Evolutionary conservation across 1,284 basidiomycete species (phyloP).

Genomic region (Wolfiporia cocos): DNA sequence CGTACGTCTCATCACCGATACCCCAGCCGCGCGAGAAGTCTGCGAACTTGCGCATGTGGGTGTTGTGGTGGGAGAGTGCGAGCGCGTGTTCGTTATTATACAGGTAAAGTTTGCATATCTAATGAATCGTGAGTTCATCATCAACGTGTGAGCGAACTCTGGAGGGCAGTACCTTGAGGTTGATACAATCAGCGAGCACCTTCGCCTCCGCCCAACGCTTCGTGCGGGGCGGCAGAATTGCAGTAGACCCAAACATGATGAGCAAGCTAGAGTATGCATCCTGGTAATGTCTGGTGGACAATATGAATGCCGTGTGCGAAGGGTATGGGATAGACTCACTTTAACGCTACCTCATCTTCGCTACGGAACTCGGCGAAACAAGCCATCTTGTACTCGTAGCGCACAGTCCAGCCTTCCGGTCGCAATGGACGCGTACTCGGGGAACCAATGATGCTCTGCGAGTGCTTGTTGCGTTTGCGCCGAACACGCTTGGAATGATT

Average conservation of each 20-base stretch:
- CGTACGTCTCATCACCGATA: conserved; percentile 94
- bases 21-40: conserved; percentile 92
- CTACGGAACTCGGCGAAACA: conserved; percentile 93
- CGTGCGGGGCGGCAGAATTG: conserved; percentile 83
- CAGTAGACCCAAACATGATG: conserved; percentile 84
- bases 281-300: conserved; percentile 83
- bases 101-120: conserved; percentile 81
- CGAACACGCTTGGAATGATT: conserved; percentile 88
- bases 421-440: conserved; percentile 54
- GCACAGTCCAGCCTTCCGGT: conserved; percentile 90
- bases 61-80: conserved; percentile 75
- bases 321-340: conserved; percentile 38
- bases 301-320: conserved; percentile 1
- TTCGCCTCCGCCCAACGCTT: conserved; percentile 99
- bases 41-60: conserved; percentile 80
- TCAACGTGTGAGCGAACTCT: not conserved
- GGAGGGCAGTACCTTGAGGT: conserved; percentile 59
- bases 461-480: conserved; percentile 79
- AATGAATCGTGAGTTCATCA: not conserved
- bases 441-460: conserved; percentile 43
- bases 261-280: conserved; percentile 80
- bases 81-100: conserved; percentile 82
- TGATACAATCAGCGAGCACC: conserved; percentile 89
- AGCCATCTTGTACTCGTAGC: conserved; percentile 96
- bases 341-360: conserved; percentile 85